Evolutionary conservation across 2,329 filamentous ascomycete genomes (phyloP).

Genomic region (Trichoderma pleuroti): DNA sequence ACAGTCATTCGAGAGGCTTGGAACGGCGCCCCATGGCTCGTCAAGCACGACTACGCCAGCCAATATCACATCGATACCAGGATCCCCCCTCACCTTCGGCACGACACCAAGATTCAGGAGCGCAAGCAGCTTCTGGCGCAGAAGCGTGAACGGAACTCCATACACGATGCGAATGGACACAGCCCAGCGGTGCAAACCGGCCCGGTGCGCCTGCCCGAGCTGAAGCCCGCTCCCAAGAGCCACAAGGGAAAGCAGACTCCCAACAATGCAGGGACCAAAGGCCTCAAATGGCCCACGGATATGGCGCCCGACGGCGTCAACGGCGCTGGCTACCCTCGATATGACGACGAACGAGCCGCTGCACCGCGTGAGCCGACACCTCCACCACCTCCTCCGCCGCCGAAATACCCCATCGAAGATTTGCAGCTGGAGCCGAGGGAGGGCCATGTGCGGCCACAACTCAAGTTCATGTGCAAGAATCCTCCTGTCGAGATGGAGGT

Average conservation of each 20-base stretch:
- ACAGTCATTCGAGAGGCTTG: conserved; percentile 88
- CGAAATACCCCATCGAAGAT: conserved; percentile 96
- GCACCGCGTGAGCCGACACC: conserved; percentile 39
- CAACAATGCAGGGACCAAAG: conserved; percentile 38
- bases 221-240: conserved; percentile 70
- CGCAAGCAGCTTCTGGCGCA: conserved; percentile 68
- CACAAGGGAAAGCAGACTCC: conserved; percentile 56
- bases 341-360: conserved; percentile 36
- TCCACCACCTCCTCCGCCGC: conserved; percentile 66
- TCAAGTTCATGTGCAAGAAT: conserved; percentile 74
- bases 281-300: conserved; percentile 38
- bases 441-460: conserved; percentile 62
- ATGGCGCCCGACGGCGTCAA: conserved; percentile 39
- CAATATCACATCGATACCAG: conserved; percentile 84
- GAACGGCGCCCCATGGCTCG: conserved; percentile 95
- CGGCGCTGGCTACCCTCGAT: conserved; percentile 46
- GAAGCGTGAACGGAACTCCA: conserved; percentile 51
- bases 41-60: conserved; percentile 79
- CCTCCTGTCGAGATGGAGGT: conserved; percentile 50
- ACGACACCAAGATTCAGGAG: conserved; percentile 75
- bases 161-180: conserved; percentile 43
- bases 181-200: conserved; percentile 37
- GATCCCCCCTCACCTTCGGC: conserved; percentile 75
- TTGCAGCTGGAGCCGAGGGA: conserved; percentile 72
- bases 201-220: conserved; percentile 61